Conservation (phyloP, 257 asterid genomes). For the Voacanga thouarsii region DNA sequence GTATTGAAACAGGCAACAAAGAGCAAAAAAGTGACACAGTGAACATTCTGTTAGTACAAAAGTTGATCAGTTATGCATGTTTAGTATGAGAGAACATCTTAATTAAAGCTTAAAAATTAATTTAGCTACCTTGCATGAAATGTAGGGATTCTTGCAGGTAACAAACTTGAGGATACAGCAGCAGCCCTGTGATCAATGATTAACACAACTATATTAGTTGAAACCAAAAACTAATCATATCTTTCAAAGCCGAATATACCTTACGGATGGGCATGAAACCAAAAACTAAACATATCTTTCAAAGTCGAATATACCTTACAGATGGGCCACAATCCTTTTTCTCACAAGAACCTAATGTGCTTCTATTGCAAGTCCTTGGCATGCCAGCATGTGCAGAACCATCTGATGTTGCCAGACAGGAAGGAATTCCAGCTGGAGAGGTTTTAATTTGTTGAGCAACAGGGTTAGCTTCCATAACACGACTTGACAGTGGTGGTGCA, state of each 20-base stretch:
- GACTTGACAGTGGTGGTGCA: constrained; percentile 67
- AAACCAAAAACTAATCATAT: not conserved
- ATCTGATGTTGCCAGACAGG: constrained; percentile 27
- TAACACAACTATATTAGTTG: constrained; percentile 8
- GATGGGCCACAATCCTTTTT: constrained; percentile 38
- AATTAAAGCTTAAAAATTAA: not conserved
- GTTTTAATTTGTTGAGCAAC: constrained; percentile 33
- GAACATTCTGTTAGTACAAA: not conserved
- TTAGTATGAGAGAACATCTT: constrained; percentile 1
- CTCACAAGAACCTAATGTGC: constrained; percentile 24
- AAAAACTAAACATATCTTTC: not conserved
- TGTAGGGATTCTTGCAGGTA: constrained; percentile 69
- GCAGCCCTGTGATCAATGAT: constrained; percentile 49
- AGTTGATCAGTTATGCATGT: not conserved
- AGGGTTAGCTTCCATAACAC: constrained; percentile 29
- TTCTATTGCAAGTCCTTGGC: constrained; percentile 25
- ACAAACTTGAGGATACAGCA: constrained; percentile 43
- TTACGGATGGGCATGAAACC: constrained; percentile 2
- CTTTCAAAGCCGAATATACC: constrained; percentile 36
- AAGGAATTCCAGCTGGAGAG: constrained; percentile 29
- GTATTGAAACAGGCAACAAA: constrained; percentile 30
- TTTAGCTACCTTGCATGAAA: constrained; percentile 75
- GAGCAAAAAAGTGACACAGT: not conserved
- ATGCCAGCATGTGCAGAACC: constrained; percentile 36
- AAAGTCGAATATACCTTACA: constrained; percentile 41